phyloP scores from a whole-genome alignment of 1,139 yeast species.

The Hemisphaericaspora lyxosophila region DNA sequence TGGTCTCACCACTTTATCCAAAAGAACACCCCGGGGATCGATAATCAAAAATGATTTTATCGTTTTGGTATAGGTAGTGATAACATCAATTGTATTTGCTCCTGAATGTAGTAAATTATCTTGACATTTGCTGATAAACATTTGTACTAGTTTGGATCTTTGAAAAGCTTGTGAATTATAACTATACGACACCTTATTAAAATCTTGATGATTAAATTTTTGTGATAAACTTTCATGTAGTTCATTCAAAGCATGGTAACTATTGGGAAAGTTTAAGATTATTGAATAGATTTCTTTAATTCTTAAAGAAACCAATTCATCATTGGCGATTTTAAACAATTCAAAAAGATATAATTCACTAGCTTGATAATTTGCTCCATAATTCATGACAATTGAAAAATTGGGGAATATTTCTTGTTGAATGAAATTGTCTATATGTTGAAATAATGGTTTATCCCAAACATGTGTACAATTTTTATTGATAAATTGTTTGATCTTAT shows the following conservation, averaged over 20 bases:
- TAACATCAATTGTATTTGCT: conserved; percentile 72
- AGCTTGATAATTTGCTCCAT: conserved; percentile 13
- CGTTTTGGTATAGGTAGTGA: conserved; percentile 67
- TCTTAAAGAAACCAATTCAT: conserved; percentile 51
- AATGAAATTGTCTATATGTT: conserved; percentile 38
- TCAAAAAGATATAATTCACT: conserved; percentile 26
- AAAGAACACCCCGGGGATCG: conserved; percentile 85
- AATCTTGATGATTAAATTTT: conserved; percentile 17
- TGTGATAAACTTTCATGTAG: conserved; percentile 49
- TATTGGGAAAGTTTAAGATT: conserved; percentile 57
- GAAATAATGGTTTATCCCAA: conserved; percentile 46
- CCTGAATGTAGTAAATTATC: conserved; percentile 73
- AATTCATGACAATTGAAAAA: conserved; percentile 23
- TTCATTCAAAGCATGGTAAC: conserved; percentile 63
- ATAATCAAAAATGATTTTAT: conserved; percentile 70
- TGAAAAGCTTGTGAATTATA: conserved; percentile 35
- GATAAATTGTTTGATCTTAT: conserved; percentile 41
- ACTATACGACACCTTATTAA: conserved; percentile 12
- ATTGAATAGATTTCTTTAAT: conserved; percentile 66
- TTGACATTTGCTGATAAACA: conserved; percentile 54
- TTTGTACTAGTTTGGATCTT: conserved; percentile 52
- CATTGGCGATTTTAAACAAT: conserved; percentile 40
- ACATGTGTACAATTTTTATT: conserved; percentile 30
- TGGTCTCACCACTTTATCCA: conserved; percentile 76
- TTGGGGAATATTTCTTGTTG: conserved; percentile 39